Percentiles rank a stretch among this genome's conserved stretches.
phyloP scores from a whole-genome alignment of 2,329 filamentous ascomycete genomes.

The Sporothrix globosa region DNA sequence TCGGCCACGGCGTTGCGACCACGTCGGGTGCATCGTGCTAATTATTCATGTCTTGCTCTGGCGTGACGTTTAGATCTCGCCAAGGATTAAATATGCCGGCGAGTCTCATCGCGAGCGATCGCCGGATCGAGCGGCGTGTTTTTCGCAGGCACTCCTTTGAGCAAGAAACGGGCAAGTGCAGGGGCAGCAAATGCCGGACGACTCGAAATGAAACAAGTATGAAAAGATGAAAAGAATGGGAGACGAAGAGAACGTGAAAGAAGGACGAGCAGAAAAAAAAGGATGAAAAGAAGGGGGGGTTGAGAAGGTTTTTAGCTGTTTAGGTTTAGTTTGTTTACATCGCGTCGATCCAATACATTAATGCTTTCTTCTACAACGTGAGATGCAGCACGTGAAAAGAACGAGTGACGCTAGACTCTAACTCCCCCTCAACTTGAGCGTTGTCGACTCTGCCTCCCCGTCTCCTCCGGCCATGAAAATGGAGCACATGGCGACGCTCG shows the following conservation, averaged over 20 bases:
- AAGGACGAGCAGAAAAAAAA: neutral
- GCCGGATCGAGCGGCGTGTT: neutral
- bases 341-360: neutral
- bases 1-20: too few species aligned
- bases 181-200: neutral
- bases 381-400: slow-evolving; percentile 2
- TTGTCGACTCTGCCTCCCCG: neutral
- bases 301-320: slow-evolving; percentile 17
- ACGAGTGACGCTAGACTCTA: neutral
- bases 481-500: neutral
- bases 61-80: neutral
- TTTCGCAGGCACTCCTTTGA: neutral
- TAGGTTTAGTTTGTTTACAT: slow-evolving; percentile 20
- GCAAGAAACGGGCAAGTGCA: neutral
- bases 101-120: neutral
- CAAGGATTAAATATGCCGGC: neutral
- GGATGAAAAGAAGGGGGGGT: neutral
- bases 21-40: neutral
- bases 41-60: slow-evolving; percentile 12
- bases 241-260: too few species aligned
- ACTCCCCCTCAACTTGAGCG: neutral
- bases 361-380: neutral
- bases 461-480: neutral
- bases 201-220: neutral
- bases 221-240: neutral